phyloP scores from a whole-genome alignment of 2,329 filamentous ascomycete genomes.

The Fusarium sp. region DNA sequence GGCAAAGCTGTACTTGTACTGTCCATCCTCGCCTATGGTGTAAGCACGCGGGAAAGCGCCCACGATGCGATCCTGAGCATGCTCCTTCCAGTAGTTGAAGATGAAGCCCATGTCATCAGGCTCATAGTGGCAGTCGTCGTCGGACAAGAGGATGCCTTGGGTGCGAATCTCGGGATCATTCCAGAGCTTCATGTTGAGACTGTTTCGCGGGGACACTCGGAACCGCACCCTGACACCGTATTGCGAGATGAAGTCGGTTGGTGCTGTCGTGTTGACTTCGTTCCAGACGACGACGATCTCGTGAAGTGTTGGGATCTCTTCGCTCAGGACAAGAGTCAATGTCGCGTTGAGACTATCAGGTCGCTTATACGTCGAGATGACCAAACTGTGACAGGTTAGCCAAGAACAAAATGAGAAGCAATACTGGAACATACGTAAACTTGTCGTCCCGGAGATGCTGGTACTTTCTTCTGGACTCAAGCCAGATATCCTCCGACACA shows the following conservation, averaged over 20 bases:
- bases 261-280: conserved; percentile 44
- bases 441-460: conserved; percentile 41
- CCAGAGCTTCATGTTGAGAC: conserved; percentile 52
- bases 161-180: conserved; percentile 49
- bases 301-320: conserved; percentile 48
- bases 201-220: conserved; percentile 45
- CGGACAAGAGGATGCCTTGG: conserved; percentile 51
- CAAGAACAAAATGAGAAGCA: background rate
- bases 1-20: conserved; percentile 48
- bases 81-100: conserved; percentile 52
- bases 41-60: conserved; percentile 51
- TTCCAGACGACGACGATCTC: conserved; percentile 54
- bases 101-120: conserved; percentile 51
- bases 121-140: conserved; percentile 54
- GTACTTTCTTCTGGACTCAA: conserved; percentile 30
- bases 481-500: conserved; percentile 10
- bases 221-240: conserved; percentile 48
- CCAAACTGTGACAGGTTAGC: conserved; percentile 41
- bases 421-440: conserved; percentile 43
- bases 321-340: conserved; percentile 38
- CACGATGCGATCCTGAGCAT: conserved; percentile 46
- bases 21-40: conserved; percentile 23
- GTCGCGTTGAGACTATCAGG: conserved; percentile 48
- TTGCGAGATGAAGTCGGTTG: conserved; percentile 39
- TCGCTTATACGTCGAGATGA: conserved; percentile 49